Base-by-base conservation (phyloP, 495 filamentous ascomycete species). In the Polyplosphaeria fusca region DNA sequence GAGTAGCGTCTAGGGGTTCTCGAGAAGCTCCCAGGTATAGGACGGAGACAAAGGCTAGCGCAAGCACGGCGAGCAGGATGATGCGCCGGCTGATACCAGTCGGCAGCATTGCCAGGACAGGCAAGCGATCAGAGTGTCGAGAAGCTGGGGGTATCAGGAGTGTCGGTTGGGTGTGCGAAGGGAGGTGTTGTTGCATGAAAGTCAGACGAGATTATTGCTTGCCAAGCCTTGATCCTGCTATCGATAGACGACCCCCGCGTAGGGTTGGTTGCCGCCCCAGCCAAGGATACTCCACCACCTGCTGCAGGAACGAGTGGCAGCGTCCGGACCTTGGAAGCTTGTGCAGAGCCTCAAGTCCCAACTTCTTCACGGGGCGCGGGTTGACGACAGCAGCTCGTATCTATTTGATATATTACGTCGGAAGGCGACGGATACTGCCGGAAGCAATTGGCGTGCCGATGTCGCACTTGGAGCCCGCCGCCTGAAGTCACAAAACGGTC, bases 81-180 rank as follows among this genome's bases (percentile, higher is more conserved):
- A 65, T 58, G 26, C 66, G 66, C 18, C 68, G 47, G 20, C 63
- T 54, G 25, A 44, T 45, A n/a, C 60, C 55, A 7, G 41, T 49
- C 13, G 52, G 42, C 26, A 59, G 45, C 61, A 64, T 68, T 9
- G 39, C 16, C 18, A 44, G 38, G 20, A 42, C 9, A 42, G 9
- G 20, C 9, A 9, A 42, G 39, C 9, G 11, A 20, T 12, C 7
- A 12, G 39, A 5, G 20, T 5, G 18, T 51, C 47, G 3, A 19
- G 11, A 32, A 3, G 12, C 13, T n/a, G 13, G 4, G 24, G n/a
- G n/a, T n/a, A n/a, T n/a, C 46, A 23, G 27, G 23, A 5, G 11
- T 27, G 25, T 49, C 24, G 23, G 13, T 27, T 32, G 9, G 23
- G n/a, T n/a, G n/a, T n/a, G n/a, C n/a, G n/a, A n/a, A n/a, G n/a